Evolutionary conservation across 306 rosid species (phyloP).

Genomic region (Acacia acuminata): DNA sequence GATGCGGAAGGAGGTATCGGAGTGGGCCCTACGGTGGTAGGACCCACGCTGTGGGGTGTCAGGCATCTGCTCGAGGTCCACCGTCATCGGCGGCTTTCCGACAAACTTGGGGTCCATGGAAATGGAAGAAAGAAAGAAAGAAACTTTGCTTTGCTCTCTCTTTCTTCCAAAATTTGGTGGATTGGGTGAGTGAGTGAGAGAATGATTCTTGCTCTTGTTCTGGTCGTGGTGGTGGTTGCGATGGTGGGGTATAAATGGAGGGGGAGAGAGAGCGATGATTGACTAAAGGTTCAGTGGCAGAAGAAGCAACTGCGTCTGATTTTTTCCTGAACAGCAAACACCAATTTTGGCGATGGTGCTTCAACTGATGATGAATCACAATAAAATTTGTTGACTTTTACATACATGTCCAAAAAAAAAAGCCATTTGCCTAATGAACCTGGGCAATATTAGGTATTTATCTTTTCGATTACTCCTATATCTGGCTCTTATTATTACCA

Average conservation of each 20-base stretch:
- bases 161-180: neutral
- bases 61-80: constrained; percentile 78
- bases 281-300: neutral
- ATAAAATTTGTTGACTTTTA: neutral
- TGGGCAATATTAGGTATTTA: neutral
- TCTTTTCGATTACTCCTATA: neutral
- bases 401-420: too few species aligned
- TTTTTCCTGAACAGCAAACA: neutral
- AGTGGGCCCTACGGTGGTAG: constrained; percentile 90
- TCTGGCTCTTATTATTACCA: too few species aligned
- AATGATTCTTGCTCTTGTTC: neutral
- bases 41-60: constrained; percentile 76
- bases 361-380: neutral
- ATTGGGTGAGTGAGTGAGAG: neutral
- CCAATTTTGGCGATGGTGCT: neutral
- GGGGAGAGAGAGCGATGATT: neutral
- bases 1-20: constrained; percentile 83
- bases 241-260: constrained; percentile 10
- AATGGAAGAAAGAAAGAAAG: constrained; percentile 20
- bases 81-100: constrained; percentile 46
- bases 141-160: neutral
- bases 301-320: neutral
- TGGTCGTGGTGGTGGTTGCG: neutral
- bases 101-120: constrained; percentile 52
- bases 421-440: too few species aligned